Conservation (phyloP, 305 asterid genomes). For the Fraxinus angustifolia region DNA sequence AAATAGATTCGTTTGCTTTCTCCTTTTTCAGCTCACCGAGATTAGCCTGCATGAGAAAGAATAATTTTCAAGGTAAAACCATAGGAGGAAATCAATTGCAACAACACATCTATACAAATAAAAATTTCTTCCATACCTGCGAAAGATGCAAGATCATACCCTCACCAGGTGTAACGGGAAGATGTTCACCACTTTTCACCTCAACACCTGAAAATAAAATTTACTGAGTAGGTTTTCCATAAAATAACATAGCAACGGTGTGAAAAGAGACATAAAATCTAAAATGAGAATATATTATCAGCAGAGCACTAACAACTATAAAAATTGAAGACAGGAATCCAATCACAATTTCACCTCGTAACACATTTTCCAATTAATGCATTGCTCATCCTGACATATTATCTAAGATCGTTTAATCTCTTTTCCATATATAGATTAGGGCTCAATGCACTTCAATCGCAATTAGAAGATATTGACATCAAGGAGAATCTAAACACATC, state of each 20-base stretch:
- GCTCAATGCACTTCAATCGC: not conserved
- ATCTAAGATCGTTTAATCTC: not conserved
- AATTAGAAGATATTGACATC: not conserved
- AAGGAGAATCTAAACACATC: not conserved
- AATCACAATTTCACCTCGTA: not conserved
- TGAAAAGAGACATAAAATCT: not conserved
- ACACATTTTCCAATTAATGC: not conserved
- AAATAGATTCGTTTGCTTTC: slow-evolving; percentile 46
- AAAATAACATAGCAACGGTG: not conserved
- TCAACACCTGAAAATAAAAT: slow-evolving; percentile 49
- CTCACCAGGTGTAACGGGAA: slow-evolving; percentile 49
- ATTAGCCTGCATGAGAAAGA: slow-evolving; percentile 45
- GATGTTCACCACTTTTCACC: slow-evolving; percentile 60
- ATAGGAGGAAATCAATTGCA: not conserved
- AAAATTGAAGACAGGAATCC: not conserved
- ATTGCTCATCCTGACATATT: not conserved
- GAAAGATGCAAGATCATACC: slow-evolving; percentile 75
- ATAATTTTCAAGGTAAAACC: not conserved
- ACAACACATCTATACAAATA: not conserved
- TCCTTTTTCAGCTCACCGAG: slow-evolving; percentile 69
- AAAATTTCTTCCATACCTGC: slow-evolving; percentile 44
- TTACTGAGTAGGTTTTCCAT: not conserved
- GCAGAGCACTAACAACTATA: not conserved
- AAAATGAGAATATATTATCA: not conserved
- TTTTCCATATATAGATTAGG: not conserved